A percentile compares a stretch with the other conserved stretches of the same genome.
Evolutionary conservation across 192 early-diverging fungal genomes (phyloP).

Genomic region (Funneliformis geosporum): DNA sequence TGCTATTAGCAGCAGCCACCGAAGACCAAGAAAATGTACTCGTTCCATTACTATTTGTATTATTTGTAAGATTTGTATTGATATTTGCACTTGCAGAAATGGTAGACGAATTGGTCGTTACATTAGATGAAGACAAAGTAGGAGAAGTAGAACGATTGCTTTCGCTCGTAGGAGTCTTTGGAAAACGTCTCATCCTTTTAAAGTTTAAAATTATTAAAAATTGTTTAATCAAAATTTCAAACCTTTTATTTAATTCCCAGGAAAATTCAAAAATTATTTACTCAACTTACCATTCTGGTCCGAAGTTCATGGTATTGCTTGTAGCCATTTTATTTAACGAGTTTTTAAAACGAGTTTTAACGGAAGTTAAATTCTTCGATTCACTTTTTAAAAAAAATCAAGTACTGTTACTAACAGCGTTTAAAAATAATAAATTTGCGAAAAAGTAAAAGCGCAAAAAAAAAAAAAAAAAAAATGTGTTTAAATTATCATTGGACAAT

Average conservation of each 20-base stretch:
- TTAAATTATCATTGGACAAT: no score
- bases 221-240: not conserved
- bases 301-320: slow-evolving; percentile 74
- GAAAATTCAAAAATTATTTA: not conserved
- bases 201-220: not conserved
- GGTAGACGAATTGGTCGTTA: slow-evolving; percentile 8
- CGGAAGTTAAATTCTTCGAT: not conserved
- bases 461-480: no score
- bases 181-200: slow-evolving; percentile 34
- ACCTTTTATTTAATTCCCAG: not conserved
- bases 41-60: slow-evolving; percentile 7
- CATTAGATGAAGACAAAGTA: slow-evolving; percentile 28
- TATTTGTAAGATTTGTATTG: slow-evolving; percentile 3
- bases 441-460: not conserved
- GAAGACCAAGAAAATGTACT: slow-evolving; percentile 36
- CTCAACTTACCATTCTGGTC: slow-evolving; percentile 69
- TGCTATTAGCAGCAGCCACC: slow-evolving; percentile 33
- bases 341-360: not conserved
- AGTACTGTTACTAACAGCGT: not conserved
- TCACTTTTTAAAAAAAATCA: not conserved
- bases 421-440: not conserved
- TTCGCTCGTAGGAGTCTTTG: slow-evolving; percentile 29
- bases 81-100: not conserved
- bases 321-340: slow-evolving; percentile 18
- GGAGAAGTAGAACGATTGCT: slow-evolving; percentile 25